phyloP scores from a whole-genome alignment of 176 grass and related monocot species.

The Saccharum spontaneum region DNA sequence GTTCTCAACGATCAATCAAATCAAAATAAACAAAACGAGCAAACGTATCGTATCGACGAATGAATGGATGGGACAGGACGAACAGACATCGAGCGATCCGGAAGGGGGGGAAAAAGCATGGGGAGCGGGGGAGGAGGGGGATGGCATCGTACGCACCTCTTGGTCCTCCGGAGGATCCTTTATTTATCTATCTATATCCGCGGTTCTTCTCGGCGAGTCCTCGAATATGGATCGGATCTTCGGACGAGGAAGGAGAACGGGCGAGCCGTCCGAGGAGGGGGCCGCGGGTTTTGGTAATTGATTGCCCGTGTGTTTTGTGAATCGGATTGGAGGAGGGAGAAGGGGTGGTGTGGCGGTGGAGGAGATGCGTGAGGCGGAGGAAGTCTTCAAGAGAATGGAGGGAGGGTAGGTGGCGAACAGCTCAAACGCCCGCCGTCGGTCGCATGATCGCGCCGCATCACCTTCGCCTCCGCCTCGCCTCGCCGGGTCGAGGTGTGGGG shows the following conservation, averaged over 20 bases:
- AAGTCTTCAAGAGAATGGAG: not conserved
- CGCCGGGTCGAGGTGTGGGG: conserved; percentile 4
- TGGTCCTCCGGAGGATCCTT: not conserved
- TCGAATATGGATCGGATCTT: conserved; percentile 6
- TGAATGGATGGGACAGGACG: not conserved
- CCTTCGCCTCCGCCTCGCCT: not conserved
- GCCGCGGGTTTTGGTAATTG: not conserved
- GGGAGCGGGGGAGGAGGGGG: too few species aligned
- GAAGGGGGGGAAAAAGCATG: too few species aligned
- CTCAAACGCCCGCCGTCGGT: conserved; percentile 27
- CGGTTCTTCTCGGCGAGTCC: not conserved
- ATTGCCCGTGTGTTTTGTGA: not conserved
- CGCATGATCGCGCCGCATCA: conserved; percentile 25
- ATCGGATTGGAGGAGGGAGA: not conserved
- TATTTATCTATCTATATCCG: not conserved
- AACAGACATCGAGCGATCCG: not conserved
- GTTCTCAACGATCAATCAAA: not conserved
- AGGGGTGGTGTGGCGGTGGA: not conserved
- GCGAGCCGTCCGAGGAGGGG: not conserved
- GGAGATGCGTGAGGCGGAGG: not conserved
- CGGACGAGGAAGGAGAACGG: not conserved
- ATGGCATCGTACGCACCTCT: not conserved
- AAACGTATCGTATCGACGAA: not conserved
- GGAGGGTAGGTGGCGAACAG: conserved; percentile 33
- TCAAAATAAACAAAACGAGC: not conserved